Percentiles rank a stretch among this genome's conserved stretches.
Evolutionary conservation across 2,329 filamentous ascomycete species (phyloP).

Genomic region (Monosporascus sp.): DNA sequence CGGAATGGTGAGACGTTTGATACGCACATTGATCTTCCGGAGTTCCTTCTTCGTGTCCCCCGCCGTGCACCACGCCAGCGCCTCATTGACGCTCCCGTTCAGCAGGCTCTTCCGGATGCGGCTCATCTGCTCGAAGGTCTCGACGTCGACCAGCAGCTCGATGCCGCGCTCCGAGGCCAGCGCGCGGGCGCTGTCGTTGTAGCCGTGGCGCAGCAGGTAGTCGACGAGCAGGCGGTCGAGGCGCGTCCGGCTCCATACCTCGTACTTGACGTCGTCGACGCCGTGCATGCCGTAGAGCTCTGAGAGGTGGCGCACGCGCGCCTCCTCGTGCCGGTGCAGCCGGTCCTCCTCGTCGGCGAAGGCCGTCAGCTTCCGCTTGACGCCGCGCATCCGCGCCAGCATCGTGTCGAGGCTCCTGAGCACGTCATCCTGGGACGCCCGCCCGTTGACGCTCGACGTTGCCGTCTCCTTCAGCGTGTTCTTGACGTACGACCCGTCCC

Average conservation of each 20-base stretch:
- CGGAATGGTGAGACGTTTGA: background rate
- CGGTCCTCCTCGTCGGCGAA: slow-evolving; percentile 75
- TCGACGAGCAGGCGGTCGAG: slow-evolving; percentile 87
- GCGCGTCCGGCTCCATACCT: slow-evolving; percentile 77
- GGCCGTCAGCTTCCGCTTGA: slow-evolving; percentile 80
- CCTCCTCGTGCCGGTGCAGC: slow-evolving; percentile 70
- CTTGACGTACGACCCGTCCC: slow-evolving; percentile 60
- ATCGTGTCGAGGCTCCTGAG: slow-evolving; percentile 78
- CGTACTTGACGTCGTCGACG: slow-evolving; percentile 88
- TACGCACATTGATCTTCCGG: slow-evolving; percentile 73
- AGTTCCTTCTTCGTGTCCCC: slow-evolving; percentile 85
- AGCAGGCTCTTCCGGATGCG: slow-evolving; percentile 70
- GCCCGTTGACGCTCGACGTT: slow-evolving; percentile 60
- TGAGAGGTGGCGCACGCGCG: slow-evolving; percentile 74
- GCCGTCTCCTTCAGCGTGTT: slow-evolving; percentile 58
- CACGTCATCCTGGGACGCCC: slow-evolving; percentile 63
- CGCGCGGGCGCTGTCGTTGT: slow-evolving; percentile 68
- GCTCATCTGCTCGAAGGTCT: slow-evolving; percentile 80
- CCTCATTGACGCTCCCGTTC: slow-evolving; percentile 68
- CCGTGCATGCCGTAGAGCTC: slow-evolving; percentile 75
- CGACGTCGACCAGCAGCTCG: slow-evolving; percentile 77
- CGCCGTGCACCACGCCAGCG: slow-evolving; percentile 75
- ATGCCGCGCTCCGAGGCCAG: slow-evolving; percentile 74
- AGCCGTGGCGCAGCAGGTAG: slow-evolving; percentile 81
- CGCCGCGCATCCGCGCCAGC: slow-evolving; percentile 74